phyloP scores from a whole-genome alignment of 768 basidiomycete genomes.

The Rhizopogon roseolus region DNA sequence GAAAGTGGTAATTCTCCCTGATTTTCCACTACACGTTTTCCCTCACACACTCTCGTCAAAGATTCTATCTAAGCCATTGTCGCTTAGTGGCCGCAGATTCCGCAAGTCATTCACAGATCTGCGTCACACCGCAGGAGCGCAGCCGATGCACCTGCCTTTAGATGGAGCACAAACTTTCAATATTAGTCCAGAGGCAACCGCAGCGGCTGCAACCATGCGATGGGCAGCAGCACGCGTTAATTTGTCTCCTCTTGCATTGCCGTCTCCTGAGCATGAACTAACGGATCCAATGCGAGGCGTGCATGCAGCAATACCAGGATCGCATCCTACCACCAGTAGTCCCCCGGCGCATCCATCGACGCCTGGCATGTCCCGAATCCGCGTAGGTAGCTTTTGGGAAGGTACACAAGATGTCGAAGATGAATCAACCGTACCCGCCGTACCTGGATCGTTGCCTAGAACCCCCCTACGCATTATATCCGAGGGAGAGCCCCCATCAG shows the following conservation, averaged over 20 bases:
- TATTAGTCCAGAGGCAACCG: slow-evolving; percentile 49
- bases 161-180: slow-evolving; percentile 24
- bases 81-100: slow-evolving; percentile 33
- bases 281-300: slow-evolving; percentile 85
- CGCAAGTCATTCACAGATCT: slow-evolving; percentile 44
- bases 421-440: slow-evolving; percentile 14
- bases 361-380: slow-evolving; percentile 46
- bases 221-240: slow-evolving; percentile 81
- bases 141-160: slow-evolving; percentile 19
- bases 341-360: slow-evolving; percentile 33
- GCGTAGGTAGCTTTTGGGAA: slow-evolving; percentile 72
- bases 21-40: slow-evolving; percentile 10
- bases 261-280: slow-evolving; percentile 88
- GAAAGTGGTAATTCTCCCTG: not conserved
- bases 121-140: slow-evolving; percentile 25
- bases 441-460: slow-evolving; percentile 18
- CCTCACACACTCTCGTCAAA: slow-evolving; percentile 24
- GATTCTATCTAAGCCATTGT: slow-evolving; percentile 18
- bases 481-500: slow-evolving; percentile 6
- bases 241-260: slow-evolving; percentile 81
- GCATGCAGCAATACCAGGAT: slow-evolving; percentile 60
- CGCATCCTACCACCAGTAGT: slow-evolving; percentile 38
- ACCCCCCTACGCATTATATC: slow-evolving; percentile 14
- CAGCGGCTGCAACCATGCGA: slow-evolving; percentile 77
- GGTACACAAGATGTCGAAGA: slow-evolving; percentile 61